Evolutionary conservation across 192 early-diverging fungal genomes (phyloP).

Genomic region (Gamsiella multidivaricata): DNA sequence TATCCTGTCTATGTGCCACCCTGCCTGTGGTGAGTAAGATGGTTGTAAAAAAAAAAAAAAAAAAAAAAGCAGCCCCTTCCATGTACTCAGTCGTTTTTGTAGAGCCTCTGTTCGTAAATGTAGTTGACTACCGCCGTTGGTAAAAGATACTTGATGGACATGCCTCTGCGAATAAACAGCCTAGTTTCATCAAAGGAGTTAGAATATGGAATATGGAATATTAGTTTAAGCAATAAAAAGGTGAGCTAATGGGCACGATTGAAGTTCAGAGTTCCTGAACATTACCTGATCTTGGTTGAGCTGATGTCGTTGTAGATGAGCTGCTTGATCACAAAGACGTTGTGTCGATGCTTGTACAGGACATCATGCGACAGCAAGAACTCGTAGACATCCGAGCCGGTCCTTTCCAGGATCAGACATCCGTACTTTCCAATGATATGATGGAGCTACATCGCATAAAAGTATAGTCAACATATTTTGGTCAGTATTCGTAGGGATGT

Average conservation of each 20-base stretch:
- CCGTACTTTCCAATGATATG: constrained; percentile 92
- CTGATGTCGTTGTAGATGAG: constrained; percentile 98
- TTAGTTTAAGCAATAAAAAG: not conserved
- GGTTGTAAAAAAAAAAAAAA: too few relatives aligned
- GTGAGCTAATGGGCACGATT: too few relatives aligned
- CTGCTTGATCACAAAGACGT: constrained; percentile 95
- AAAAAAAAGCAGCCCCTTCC: not conserved
- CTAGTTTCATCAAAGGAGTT: too few relatives aligned
- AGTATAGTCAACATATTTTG: not conserved
- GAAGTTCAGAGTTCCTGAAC: not conserved
- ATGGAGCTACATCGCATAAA: constrained; percentile 72
- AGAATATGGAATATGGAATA: too few relatives aligned
- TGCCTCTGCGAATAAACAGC: constrained; percentile 91
- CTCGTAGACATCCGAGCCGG: constrained; percentile 92
- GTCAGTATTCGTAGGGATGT: too few relatives aligned
- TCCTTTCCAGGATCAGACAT: constrained; percentile 95
- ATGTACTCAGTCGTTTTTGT: constrained; percentile 50
- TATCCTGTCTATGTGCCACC: too few relatives aligned
- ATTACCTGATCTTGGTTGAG: constrained; percentile 92
- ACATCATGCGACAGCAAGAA: constrained; percentile 93
- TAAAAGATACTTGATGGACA: constrained; percentile 95
- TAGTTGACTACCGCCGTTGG: constrained; percentile 94
- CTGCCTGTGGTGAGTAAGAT: too few relatives aligned
- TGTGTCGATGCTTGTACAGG: constrained; percentile 87
- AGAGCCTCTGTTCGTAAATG: constrained; percentile 83